These are phyloP conservation scores for Thuidium tamariscinum DNA, from an alignment of 225 moss, liverwort and hornwort species.

Conservation along the genomic window DNA sequence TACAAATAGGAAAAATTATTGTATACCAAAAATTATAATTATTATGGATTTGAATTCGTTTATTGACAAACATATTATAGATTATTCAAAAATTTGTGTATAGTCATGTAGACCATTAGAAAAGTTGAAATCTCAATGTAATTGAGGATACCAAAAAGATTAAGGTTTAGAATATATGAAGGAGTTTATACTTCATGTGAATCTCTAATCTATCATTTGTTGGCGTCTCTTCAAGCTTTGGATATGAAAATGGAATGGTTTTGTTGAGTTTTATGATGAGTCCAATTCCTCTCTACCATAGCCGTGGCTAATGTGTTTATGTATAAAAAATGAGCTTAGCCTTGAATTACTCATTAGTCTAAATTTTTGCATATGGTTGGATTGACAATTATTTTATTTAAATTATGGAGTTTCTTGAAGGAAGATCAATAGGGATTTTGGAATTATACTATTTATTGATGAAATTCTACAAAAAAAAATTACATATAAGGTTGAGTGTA, in stretches of 20 bases:
- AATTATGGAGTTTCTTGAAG: background rate
- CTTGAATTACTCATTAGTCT: background rate
- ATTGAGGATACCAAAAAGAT: too few species aligned
- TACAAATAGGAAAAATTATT: background rate
- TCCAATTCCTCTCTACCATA: background rate
- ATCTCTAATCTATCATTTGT: background rate
- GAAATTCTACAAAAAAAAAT: background rate
- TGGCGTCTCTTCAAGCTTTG: constrained; percentile 9
- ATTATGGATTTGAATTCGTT: background rate
- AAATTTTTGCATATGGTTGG: background rate
- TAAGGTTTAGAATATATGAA: background rate
- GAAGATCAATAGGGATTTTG: background rate
- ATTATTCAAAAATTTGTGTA: fast-evolving
- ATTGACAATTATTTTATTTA: background rate
- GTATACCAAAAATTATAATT: fast-evolving
- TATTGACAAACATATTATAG: background rate
- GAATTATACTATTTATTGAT: background rate
- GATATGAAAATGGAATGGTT: background rate
- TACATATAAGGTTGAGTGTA: background rate
- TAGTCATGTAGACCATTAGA: background rate
- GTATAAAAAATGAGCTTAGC: background rate
- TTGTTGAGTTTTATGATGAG: background rate
- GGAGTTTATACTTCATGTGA: background rate
- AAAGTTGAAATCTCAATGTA: background rate
- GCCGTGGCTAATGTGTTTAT: background rate